A percentile compares a stretch with the other conserved stretches of the same genome.
Conservation (phyloP, 2,329 filamentous ascomycete species). For the Colletotrichum camelliae region DNA sequence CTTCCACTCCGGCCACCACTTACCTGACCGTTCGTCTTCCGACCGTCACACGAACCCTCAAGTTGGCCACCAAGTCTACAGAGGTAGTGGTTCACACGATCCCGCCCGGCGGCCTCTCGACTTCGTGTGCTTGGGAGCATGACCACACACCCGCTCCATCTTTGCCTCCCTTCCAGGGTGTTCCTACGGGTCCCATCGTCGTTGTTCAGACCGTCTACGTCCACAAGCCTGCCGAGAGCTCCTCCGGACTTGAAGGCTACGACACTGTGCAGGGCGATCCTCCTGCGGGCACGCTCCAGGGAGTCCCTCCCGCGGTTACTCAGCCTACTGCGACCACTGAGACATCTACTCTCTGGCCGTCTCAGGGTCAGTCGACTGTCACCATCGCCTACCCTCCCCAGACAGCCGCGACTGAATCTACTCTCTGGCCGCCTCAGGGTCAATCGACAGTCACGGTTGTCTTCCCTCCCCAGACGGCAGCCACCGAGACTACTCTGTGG, state of each 20-base stretch:
- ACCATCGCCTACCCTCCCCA: neutral
- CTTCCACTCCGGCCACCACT: neutral
- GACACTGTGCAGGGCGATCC: neutral
- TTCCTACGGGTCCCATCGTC: neutral
- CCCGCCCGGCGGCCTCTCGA: neutral
- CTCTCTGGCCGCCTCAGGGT: neutral
- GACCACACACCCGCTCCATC: neutral
- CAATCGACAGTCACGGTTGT: neutral
- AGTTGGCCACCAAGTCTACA: constrained; percentile 3
- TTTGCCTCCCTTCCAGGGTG: neutral
- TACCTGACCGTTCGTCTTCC: constrained; percentile 4
- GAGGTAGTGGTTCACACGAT: neutral
- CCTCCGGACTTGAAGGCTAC: neutral
- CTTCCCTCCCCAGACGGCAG: neutral
- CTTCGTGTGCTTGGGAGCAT: neutral
- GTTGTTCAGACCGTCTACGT: constrained; percentile 7
- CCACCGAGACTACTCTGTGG: neutral
- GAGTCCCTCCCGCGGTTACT: neutral
- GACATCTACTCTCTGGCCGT: neutral
- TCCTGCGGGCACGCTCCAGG: neutral
- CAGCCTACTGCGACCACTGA: neutral
- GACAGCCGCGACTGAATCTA: neutral
- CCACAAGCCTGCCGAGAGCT: neutral
- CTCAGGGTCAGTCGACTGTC: neutral
- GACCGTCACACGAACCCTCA: constrained; percentile 11